Conservation (phyloP, 768 basidiomycete genomes). For the Boletus huronensis region DNA sequence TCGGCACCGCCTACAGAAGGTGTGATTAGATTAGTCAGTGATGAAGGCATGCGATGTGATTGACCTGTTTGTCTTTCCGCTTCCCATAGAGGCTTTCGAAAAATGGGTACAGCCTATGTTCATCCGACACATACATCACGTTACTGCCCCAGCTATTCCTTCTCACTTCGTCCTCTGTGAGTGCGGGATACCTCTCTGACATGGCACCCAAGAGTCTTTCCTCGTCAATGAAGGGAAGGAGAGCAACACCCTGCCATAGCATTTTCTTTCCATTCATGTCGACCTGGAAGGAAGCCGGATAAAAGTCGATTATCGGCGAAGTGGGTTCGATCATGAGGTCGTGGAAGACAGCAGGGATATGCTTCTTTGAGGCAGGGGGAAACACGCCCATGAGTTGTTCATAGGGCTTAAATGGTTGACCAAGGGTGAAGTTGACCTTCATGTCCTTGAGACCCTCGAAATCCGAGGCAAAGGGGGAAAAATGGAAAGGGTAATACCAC, state of each 20-base stretch:
- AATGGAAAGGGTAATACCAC: conserved; percentile 99
- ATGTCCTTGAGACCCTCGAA: conserved; percentile 77
- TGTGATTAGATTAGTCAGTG: conserved; percentile 13
- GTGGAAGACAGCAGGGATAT: conserved; percentile 87
- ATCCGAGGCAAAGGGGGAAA: conserved; percentile 96
- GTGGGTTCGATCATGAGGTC: conserved; percentile 79
- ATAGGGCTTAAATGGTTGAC: conserved; percentile 92
- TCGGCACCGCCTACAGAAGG: conserved; percentile 58
- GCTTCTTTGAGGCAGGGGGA: conserved; percentile 80
- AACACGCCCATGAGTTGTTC: conserved; percentile 99
- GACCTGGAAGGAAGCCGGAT: conserved; percentile 86
- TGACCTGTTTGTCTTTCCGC: conserved; percentile 71
- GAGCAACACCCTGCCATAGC: conserved; percentile 98
- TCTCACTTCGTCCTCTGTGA: conserved; percentile 77
- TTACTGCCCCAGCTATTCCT: conserved; percentile 86
- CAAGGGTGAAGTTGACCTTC: conserved; percentile 74
- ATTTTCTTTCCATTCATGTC: conserved; percentile 99
- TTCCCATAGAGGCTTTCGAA: conserved; percentile 91
- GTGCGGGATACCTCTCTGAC: conserved; percentile 55
- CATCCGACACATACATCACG: conserved; percentile 77
- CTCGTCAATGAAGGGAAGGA: conserved; percentile 94
- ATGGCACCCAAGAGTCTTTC: conserved; percentile 81
- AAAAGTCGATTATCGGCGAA: conserved; percentile 95
- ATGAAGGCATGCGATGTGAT: conserved; percentile 20
- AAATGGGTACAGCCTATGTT: conserved; percentile 82